Percentiles rank a stretch among this genome's conserved stretches.
phyloP scores from a whole-genome alignment of 1,284 basidiomycete species.

The Trametes polyzona region DNA sequence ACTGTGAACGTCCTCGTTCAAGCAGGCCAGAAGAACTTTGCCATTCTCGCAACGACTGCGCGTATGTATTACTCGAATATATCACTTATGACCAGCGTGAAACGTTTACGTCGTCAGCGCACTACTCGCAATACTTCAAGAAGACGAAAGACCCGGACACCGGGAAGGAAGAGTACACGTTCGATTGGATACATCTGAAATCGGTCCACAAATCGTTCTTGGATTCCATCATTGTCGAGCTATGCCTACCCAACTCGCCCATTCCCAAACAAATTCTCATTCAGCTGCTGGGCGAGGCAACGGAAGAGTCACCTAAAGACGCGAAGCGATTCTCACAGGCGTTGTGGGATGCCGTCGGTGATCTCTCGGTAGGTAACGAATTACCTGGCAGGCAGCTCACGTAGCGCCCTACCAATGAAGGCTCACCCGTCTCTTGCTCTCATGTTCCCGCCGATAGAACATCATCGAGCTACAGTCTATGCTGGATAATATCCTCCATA shows the following conservation, averaged over 20 bases:
- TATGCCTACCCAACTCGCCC: slow-evolving; percentile 68
- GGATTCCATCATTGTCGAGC: slow-evolving; percentile 78
- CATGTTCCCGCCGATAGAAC: slow-evolving; percentile 45
- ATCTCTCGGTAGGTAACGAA: slow-evolving; percentile 62
- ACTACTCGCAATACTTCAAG: slow-evolving; percentile 72
- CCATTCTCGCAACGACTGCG: slow-evolving; percentile 64
- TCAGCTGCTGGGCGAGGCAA: slow-evolving; percentile 66
- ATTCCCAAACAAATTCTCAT: slow-evolving; percentile 68
- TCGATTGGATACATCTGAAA: slow-evolving; percentile 64
- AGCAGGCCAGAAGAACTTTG: slow-evolving; percentile 63
- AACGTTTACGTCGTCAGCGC: slow-evolving; percentile 57
- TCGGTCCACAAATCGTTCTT: slow-evolving; percentile 72
- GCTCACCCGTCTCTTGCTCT: neutral
- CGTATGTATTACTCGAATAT: slow-evolving; percentile 50
- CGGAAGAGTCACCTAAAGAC: slow-evolving; percentile 70
- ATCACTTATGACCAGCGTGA: too few species aligned
- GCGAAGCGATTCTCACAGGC: slow-evolving; percentile 73
- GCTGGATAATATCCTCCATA: slow-evolving; percentile 60
- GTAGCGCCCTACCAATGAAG: neutral
- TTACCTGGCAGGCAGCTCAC: neutral
- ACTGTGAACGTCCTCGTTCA: slow-evolving; percentile 61
- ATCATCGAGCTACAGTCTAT: slow-evolving; percentile 65
- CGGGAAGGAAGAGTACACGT: slow-evolving; percentile 46
- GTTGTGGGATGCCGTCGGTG: slow-evolving; percentile 78
- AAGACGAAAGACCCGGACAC: slow-evolving; percentile 40